A percentile compares a stretch with the other conserved stretches of the same genome.
Conservation (phyloP, 306 rosid genomes). For the Sophora flavescens region DNA sequence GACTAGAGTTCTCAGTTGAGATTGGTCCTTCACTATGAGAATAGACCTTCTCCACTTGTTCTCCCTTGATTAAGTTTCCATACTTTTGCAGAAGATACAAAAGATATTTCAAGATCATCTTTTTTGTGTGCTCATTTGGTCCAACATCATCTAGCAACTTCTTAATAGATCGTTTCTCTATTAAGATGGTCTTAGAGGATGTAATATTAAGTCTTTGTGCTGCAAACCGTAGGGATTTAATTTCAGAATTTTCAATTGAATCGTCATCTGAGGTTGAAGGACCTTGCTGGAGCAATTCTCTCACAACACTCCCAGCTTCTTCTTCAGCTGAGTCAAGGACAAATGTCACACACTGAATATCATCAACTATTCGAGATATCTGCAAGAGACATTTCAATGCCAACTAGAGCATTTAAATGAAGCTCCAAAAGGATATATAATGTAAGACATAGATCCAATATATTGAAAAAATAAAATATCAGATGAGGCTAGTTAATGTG, state of each 20-base stretch:
- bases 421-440: constrained; percentile 23
- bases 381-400: constrained; percentile 54
- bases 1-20: constrained; percentile 46
- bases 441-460: background rate
- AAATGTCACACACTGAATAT: constrained; percentile 65
- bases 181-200: constrained; percentile 61
- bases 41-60: constrained; percentile 49
- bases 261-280: constrained; percentile 50
- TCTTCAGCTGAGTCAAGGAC: constrained; percentile 70
- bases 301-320: constrained; percentile 77
- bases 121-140: constrained; percentile 59
- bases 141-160: constrained; percentile 64
- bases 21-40: constrained; percentile 39
- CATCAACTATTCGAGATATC: constrained; percentile 78
- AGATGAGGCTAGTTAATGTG: constrained; percentile 20
- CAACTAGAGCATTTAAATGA: constrained; percentile 37
- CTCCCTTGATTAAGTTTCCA: constrained; percentile 55
- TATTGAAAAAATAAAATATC: constrained; percentile 24
- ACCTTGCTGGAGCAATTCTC: constrained; percentile 58
- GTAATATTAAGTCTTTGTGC: constrained; percentile 69
- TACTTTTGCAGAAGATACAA: constrained; percentile 65
- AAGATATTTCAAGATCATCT: constrained; percentile 64
- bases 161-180: constrained; percentile 75
- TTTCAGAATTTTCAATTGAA: constrained; percentile 59
- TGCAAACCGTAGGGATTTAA: constrained; percentile 72